Conservation (phyloP, 345 rosid genomes). For the Bruguiera sexangula region DNA sequence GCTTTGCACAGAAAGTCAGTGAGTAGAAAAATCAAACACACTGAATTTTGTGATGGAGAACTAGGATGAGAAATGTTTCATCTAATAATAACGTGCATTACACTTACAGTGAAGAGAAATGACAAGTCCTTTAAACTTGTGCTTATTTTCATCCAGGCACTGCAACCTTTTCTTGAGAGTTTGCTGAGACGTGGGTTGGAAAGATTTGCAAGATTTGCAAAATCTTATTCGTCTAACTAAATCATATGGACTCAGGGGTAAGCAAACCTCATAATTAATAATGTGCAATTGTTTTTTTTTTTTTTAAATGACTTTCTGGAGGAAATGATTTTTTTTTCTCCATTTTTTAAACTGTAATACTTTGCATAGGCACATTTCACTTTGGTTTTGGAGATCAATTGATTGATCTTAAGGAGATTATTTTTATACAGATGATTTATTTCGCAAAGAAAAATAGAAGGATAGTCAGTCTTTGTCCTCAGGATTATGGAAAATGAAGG, state of each 20-base stretch:
- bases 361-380: too few relatives aligned
- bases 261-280: background rate
- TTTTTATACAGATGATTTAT: too few relatives aligned
- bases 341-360: too few relatives aligned
- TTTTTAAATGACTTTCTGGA: too few relatives aligned
- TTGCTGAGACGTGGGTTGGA: constrained; percentile 64
- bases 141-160: constrained; percentile 45
- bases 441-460: too few relatives aligned
- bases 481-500: too few relatives aligned
- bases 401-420: too few relatives aligned
- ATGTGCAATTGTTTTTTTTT: background rate
- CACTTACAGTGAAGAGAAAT: constrained; percentile 6
- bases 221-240: constrained; percentile 25
- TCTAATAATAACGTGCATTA: too few relatives aligned
- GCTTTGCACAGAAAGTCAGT: background rate
- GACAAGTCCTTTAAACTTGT: background rate
- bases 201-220: constrained; percentile 52
- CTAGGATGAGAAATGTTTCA: background rate
- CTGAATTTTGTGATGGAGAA: background rate
- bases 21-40: too few relatives aligned
- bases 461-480: too few relatives aligned
- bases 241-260: constrained; percentile 4
- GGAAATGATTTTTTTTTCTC: too few relatives aligned
- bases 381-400: too few relatives aligned
- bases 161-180: constrained; percentile 75